Conservation (phyloP, 1,139 yeast species). For the Pichia sp. region DNA sequence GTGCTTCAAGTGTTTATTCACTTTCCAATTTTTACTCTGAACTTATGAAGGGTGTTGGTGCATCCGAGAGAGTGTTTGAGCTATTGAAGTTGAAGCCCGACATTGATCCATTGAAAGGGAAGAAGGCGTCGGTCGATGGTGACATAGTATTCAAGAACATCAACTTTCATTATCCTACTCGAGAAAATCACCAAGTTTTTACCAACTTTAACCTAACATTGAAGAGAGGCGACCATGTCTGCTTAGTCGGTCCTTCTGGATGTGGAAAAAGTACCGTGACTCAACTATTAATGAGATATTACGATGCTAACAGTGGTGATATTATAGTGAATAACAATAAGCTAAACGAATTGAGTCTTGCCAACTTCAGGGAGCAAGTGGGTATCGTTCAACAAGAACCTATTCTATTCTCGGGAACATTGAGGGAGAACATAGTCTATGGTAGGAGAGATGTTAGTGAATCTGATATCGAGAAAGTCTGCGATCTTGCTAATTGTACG, state of each 20-base stretch:
- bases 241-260: slow-evolving; percentile 97
- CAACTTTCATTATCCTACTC: slow-evolving; percentile 75
- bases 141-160: slow-evolving; percentile 63
- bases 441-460: slow-evolving; percentile 58
- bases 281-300: slow-evolving; percentile 70
- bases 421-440: slow-evolving; percentile 77
- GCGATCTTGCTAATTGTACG: slow-evolving; percentile 70
- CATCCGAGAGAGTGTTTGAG: slow-evolving; percentile 52
- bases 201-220: slow-evolving; percentile 56
- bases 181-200: slow-evolving; percentile 69
- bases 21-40: slow-evolving; percentile 53
- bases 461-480: slow-evolving; percentile 63
- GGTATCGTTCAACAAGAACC: slow-evolving; percentile 97
- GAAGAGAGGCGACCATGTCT: slow-evolving; percentile 78
- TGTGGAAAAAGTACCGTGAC: slow-evolving; percentile 91
- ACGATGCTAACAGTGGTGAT: slow-evolving; percentile 65
- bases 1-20: slow-evolving; percentile 54
- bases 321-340: slow-evolving; percentile 66
- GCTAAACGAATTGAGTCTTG: slow-evolving; percentile 60
- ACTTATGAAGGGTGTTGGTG: slow-evolving; percentile 57
- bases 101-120: slow-evolving; percentile 39
- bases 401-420: slow-evolving; percentile 77
- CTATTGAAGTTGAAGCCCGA: slow-evolving; percentile 41
- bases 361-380: slow-evolving; percentile 57
- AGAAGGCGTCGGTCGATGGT: slow-evolving; percentile 33